Evolutionary conservation across 2,329 filamentous ascomycete species (phyloP), one percentile per base, ranked within the genome.

Genomic region (Colletotrichum sublineola): DNA sequence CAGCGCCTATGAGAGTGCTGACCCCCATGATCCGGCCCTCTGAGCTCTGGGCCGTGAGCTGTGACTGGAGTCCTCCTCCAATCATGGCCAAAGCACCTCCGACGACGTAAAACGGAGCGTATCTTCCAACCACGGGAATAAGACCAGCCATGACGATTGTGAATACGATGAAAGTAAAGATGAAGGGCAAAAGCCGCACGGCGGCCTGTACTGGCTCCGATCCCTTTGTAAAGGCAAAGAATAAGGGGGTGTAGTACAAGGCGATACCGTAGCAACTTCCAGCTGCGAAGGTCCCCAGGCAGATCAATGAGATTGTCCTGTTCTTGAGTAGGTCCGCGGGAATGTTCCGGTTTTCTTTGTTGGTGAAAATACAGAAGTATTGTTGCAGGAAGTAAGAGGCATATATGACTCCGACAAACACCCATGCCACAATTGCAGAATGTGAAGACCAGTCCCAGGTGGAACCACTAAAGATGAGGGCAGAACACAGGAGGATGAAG

Each of bases 201-300:
- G 81, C 84, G 4, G 84, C 81, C n/a, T 79, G 68, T 4, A 86
- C 75, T 0, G 84, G 80, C 3, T 75, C 79, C 40, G 86, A 81
- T 5, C 83, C 83, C 3, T 79, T 81, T 0, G 81, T 82, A 75
- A 89, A 90, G 69, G 87, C 84, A 77, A 89, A 89, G 78, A 83
- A 89, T 0, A 89, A 78, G 0, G 88, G 88, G 9, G 86, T 84
- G 77, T 86, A 90, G 78, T 89, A 90, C 8, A 86, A 79, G 0
- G 81, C 75, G 57, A 84, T 78, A 18, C 82, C 84, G 70, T 83
- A 81, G 11, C 78, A 78, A 3, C 81, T 79, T 8, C 79, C 81
- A 0, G 80, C 79, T 42, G 78, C 79, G 2, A 79, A 77, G 0
- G 81, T 84, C 8, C 80, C 79, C 40, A 86, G 76, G 75, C 82